Conservation (phyloP, 345 rosid genomes). For the Isatis tinctoria region DNA sequence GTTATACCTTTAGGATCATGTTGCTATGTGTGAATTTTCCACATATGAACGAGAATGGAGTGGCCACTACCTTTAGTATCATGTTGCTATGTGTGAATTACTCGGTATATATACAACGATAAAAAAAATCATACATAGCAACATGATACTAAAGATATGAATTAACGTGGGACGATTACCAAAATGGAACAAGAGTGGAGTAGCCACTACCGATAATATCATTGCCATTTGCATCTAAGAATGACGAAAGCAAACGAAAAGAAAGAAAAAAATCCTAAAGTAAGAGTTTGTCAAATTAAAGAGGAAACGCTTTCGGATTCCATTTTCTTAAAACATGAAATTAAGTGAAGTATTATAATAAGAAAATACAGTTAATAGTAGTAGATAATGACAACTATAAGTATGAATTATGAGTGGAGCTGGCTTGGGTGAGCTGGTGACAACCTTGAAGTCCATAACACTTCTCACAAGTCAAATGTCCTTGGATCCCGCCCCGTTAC, state of each 20-base stretch:
- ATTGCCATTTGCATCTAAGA: background rate
- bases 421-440: conserved; percentile 32
- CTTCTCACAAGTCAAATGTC: conserved; percentile 24
- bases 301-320: background rate
- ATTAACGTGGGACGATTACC: background rate
- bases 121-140: background rate
- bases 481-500: conserved; percentile 28
- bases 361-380: background rate
- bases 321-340: background rate
- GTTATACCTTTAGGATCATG: no score
- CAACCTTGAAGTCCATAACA: conserved; percentile 19
- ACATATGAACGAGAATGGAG: no score
- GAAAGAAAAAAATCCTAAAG: background rate
- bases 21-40: no score
- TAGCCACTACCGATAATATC: conserved; percentile 1
- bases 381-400: conserved; percentile 9
- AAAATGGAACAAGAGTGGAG: background rate
- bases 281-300: background rate
- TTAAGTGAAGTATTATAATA: background rate
- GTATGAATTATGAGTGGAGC: conserved; percentile 20
- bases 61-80: no score
- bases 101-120: background rate
- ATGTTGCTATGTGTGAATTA: no score
- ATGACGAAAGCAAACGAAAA: background rate
- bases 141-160: background rate